Evolutionary conservation across 805 yeast genomes (phyloP).

Genomic region (Metschnikowia picachoensis): DNA sequence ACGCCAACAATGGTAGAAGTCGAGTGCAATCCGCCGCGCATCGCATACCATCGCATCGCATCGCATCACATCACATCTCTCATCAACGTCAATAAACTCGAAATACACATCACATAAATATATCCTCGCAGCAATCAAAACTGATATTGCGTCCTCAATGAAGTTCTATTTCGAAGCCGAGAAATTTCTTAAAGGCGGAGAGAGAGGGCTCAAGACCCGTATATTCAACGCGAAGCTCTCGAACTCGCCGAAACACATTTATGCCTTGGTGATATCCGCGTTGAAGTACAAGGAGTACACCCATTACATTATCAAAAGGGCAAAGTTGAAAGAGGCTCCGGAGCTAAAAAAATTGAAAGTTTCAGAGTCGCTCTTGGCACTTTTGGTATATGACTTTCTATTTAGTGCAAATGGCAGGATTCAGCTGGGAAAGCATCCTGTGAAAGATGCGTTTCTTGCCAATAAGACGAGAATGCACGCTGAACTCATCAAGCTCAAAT

Average conservation of each 20-base stretch:
- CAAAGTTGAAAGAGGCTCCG: constrained; percentile 55
- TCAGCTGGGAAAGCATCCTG: constrained; percentile 83
- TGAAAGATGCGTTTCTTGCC: constrained; percentile 74
- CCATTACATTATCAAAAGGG: constrained; percentile 55
- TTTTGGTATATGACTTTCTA: constrained; percentile 78
- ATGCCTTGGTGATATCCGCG: constrained; percentile 78
- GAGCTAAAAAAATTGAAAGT: constrained; percentile 40
- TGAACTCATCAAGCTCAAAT: constrained; percentile 72
- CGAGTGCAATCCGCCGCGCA: neutral
- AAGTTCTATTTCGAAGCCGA: constrained; percentile 44
- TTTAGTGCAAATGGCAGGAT: constrained; percentile 75
- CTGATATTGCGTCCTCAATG: constrained; percentile 20
- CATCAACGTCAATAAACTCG: too few relatives aligned
- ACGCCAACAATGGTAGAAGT: too few relatives aligned
- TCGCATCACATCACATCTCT: neutral
- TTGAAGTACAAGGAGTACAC: constrained; percentile 67
- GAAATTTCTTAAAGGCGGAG: constrained; percentile 28
- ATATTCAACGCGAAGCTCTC: constrained; percentile 34
- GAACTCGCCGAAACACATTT: constrained; percentile 76
- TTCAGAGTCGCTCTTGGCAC: constrained; percentile 50
- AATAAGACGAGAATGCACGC: constrained; percentile 80
- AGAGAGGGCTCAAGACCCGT: constrained; percentile 31
- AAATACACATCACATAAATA: neutral
- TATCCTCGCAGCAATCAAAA: neutral
- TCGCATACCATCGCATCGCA: neutral